Percentiles rank a stretch among this genome's conserved stretches.
These are phyloP conservation scores for Neopestalotiopsis sp. DNA, from an alignment of 2,329 filamentous ascomycete genomes.

Conservation along the genomic window DNA sequence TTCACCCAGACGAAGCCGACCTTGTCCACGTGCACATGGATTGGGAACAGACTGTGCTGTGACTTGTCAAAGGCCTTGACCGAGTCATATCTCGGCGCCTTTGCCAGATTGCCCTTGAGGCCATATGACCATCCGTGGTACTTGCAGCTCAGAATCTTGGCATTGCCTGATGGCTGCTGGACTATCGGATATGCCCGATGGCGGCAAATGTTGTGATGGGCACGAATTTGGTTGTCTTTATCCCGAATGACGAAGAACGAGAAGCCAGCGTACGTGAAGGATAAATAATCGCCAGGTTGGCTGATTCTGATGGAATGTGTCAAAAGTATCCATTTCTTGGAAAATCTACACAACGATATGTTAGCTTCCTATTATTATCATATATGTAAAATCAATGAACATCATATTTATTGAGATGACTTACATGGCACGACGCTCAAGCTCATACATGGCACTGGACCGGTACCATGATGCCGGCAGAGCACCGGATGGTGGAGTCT, in stretches of 20 bases:
- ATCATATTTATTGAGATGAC: no score
- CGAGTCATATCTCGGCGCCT: conserved; percentile 64
- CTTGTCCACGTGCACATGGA: conserved; percentile 58
- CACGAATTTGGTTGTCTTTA: conserved; percentile 57
- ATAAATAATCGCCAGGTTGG: conserved; percentile 61
- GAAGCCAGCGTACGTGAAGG: conserved; percentile 60
- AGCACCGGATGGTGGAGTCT: conserved; percentile 28
- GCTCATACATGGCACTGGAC: conserved; percentile 47
- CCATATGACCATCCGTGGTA: conserved; percentile 71
- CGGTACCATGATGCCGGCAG: conserved; percentile 51
- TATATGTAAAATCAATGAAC: no score
- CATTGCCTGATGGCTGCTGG: conserved; percentile 53
- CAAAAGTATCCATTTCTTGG: conserved; percentile 44
- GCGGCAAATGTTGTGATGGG: conserved; percentile 68
- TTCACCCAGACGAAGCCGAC: conserved; percentile 66
- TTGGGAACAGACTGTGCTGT: conserved; percentile 60
- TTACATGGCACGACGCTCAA: conserved; percentile 47
- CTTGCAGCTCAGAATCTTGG: conserved; percentile 60
- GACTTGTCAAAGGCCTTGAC: conserved; percentile 61
- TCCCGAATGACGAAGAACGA: conserved; percentile 59
- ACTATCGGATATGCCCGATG: conserved; percentile 67
- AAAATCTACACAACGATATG: conserved; percentile 32
- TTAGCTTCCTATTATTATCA: no score
- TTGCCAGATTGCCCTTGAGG: conserved; percentile 60
- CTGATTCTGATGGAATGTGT: conserved; percentile 43